Evolutionary conservation across 345 rosid genomes (phyloP).

Genomic region (Dovyalis caffra): DNA sequence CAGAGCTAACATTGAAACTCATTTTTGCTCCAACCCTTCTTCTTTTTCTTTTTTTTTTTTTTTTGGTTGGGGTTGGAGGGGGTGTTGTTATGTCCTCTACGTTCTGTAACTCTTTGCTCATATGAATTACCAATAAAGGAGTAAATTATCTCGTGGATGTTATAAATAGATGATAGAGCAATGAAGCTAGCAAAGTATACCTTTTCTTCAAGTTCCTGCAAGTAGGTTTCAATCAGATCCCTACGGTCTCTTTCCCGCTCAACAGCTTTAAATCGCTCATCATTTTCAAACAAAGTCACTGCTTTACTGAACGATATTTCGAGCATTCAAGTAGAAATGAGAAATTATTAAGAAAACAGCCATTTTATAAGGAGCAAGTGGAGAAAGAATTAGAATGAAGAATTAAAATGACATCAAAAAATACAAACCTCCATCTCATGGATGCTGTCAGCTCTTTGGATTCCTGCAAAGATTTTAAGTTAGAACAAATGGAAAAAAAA

Average conservation of each 20-base stretch:
- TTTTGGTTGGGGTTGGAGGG: no score
- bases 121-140: background rate
- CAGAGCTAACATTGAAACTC: no score
- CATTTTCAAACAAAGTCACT: constrained; percentile 63
- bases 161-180: background rate
- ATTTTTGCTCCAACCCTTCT: no score
- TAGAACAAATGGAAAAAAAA: constrained; percentile 1
- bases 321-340: constrained; percentile 22
- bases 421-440: constrained; percentile 86
- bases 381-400: background rate
- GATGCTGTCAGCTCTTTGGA: constrained; percentile 67
- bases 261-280: constrained; percentile 80
- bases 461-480: constrained; percentile 48
- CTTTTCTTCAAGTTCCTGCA: constrained; percentile 68
- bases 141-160: background rate
- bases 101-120: background rate
- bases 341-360: constrained; percentile 12
- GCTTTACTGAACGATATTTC: constrained; percentile 66
- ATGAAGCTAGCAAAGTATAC: constrained; percentile 33
- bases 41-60: no score
- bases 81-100: background rate
- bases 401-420: constrained; percentile 1
- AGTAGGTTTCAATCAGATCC: constrained; percentile 70
- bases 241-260: constrained; percentile 90
- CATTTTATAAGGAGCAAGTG: background rate